Percentiles rank a stretch among this genome's conserved stretches.
Conservation (phyloP, 768 basidiomycete species). For the Termitomyces sp. region DNA sequence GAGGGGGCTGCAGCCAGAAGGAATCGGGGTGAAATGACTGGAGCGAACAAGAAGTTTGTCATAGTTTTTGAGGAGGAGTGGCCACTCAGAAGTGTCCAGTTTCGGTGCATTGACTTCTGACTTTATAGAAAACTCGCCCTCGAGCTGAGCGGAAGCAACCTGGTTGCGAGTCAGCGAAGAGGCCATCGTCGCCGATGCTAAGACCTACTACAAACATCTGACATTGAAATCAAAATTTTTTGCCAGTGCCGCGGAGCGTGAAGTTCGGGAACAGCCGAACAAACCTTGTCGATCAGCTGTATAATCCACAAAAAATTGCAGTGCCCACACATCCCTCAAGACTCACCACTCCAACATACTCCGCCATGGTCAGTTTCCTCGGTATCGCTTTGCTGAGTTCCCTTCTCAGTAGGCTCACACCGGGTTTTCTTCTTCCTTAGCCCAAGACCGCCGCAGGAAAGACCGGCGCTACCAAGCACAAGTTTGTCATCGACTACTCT, state of each 20-base stretch:
- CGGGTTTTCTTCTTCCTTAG: conserved; percentile 41
- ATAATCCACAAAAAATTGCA: conserved; percentile 40
- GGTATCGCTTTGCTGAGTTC: conserved; percentile 84
- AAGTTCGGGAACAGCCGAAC: conserved; percentile 14
- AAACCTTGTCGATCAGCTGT: conserved; percentile 44
- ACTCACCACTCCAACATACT: conserved; percentile 17
- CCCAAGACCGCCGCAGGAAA: conserved; percentile 59
- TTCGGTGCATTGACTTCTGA: conserved; percentile 70
- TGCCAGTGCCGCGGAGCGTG: conserved; percentile 14
- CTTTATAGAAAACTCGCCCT: conserved; percentile 80
- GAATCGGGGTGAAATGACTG: conserved; percentile 97
- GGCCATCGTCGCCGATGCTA: conserved; percentile 27
- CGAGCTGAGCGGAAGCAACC: conserved; percentile 70
- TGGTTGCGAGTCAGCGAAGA: conserved; percentile 59
- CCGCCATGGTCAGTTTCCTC: conserved; percentile 69
- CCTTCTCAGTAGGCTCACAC: conserved; percentile 89
- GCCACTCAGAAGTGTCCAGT: conserved; percentile 97
- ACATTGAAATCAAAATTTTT: conserved; percentile 15
- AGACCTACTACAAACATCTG: neutral
- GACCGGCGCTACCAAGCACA: conserved; percentile 56
- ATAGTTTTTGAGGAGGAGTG: conserved; percentile 96
- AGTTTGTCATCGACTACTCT: conserved; percentile 85
- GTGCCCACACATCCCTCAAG: conserved; percentile 23
- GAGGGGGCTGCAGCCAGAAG: conserved; percentile 88
- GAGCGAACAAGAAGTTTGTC: conserved; percentile 94